phyloP scores from a whole-genome alignment of 129 eudicot species.

The Flaveria ramosissima region DNA sequence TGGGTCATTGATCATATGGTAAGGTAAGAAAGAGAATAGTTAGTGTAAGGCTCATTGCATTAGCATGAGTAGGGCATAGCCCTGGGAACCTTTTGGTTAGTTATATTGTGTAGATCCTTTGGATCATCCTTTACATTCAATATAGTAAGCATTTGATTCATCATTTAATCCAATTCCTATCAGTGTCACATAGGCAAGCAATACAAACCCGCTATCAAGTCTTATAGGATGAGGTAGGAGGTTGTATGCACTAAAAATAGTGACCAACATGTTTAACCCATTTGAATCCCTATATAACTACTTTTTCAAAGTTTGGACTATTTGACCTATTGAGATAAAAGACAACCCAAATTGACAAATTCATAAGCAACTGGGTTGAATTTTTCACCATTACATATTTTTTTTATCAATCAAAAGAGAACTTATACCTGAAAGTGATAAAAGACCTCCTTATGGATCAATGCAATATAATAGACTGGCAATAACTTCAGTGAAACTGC shows the following conservation, averaged over 20 bases:
- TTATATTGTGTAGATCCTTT: too few species aligned
- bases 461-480: slow-evolving; percentile 23
- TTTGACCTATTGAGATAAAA: neutral
- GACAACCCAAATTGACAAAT: neutral
- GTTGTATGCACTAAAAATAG: neutral
- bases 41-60: too few species aligned
- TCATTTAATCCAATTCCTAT: too few species aligned
- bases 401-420: neutral
- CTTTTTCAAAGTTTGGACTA: neutral
- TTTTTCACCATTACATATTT: neutral
- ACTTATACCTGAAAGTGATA: slow-evolving; percentile 22
- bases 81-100: too few species aligned
- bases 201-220: neutral
- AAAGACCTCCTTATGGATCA: slow-evolving; percentile 20
- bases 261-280: neutral
- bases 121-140: too few species aligned
- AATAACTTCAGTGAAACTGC: slow-evolving; percentile 22
- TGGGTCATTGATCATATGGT: too few species aligned
- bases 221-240: neutral
- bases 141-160: too few species aligned
- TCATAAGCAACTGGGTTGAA: neutral
- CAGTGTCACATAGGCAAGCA: neutral
- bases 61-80: too few species aligned
- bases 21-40: too few species aligned
- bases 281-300: neutral